Evolutionary conservation across 2,329 filamentous ascomycete genomes (phyloP).

Genomic region (Aureobasidium sp.): DNA sequence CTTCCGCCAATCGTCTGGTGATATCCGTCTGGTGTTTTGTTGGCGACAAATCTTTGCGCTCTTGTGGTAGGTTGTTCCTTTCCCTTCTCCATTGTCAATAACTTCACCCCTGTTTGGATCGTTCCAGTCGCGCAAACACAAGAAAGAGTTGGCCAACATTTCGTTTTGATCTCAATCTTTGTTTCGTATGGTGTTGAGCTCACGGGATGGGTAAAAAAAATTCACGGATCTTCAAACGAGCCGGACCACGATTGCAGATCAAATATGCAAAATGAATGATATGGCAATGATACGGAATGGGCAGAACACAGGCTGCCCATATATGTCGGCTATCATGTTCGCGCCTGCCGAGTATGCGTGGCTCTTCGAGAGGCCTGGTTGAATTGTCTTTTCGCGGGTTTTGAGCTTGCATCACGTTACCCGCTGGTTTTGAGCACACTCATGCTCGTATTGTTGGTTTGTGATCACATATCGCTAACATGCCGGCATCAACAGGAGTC

Average conservation of each 20-base stretch:
- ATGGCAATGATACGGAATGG: neutral
- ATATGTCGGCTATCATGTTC: neutral
- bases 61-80: neutral
- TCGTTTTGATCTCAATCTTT: neutral
- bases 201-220: no score
- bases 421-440: neutral
- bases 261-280: neutral
- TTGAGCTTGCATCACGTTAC: neutral
- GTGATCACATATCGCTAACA: neutral
- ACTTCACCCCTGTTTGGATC: neutral
- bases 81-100: neutral
- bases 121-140: neutral
- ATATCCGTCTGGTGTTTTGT: constrained; percentile 1
- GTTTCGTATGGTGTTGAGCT: neutral
- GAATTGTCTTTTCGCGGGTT: neutral
- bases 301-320: neutral
- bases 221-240: neutral
- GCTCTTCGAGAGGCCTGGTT: neutral
- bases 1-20: neutral
- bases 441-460: neutral
- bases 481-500: neutral
- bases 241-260: neutral
- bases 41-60: neutral
- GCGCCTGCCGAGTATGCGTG: neutral
- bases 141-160: neutral